Conservation (phyloP, 371 early-diverging fungal genomes). For the Rhizopus sp. region DNA sequence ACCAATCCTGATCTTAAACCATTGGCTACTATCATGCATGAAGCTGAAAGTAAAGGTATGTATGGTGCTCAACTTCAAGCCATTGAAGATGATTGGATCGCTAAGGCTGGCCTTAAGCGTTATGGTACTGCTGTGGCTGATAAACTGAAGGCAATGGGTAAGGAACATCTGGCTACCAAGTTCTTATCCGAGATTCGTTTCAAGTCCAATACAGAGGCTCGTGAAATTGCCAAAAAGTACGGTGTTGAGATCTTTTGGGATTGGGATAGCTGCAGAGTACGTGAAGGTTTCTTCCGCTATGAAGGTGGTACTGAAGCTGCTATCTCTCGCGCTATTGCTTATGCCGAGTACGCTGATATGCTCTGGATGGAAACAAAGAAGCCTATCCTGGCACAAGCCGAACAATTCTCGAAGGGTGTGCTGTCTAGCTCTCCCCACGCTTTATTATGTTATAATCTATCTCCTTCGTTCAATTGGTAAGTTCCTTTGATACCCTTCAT, state of each 20-base stretch:
- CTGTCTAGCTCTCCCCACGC: constrained; percentile 55
- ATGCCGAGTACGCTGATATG: constrained; percentile 92
- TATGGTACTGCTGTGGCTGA: constrained; percentile 85
- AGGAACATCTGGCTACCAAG: constrained; percentile 44
- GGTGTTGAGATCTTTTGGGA: constrained; percentile 89
- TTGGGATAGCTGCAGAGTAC: constrained; percentile 91
- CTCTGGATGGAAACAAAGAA: constrained; percentile 98
- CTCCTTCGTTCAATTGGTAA: constrained; percentile 99
- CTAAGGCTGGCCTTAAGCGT: constrained; percentile 81
- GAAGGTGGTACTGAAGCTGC: constrained; percentile 93
- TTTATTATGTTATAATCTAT: constrained; percentile 94
- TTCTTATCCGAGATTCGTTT: constrained; percentile 60
- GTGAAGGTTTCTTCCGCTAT: constrained; percentile 97
- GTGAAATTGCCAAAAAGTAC: constrained; percentile 71
- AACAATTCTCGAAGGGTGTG: constrained; percentile 90
- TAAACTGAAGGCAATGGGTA: constrained; percentile 63
- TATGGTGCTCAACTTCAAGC: constrained; percentile 77
- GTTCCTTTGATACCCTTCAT: constrained; percentile 1
- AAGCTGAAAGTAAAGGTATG: constrained; percentile 77
- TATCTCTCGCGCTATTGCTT: constrained; percentile 88
- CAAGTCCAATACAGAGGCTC: constrained; percentile 85
- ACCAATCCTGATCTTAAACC: constrained; percentile 80
- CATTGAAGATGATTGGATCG: constrained; percentile 90
- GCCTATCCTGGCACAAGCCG: constrained; percentile 91
- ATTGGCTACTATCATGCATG: constrained; percentile 77